Base-by-base conservation (phyloP, 192 early-diverging fungal genomes). In the Linnemannia zychae region DNA sequence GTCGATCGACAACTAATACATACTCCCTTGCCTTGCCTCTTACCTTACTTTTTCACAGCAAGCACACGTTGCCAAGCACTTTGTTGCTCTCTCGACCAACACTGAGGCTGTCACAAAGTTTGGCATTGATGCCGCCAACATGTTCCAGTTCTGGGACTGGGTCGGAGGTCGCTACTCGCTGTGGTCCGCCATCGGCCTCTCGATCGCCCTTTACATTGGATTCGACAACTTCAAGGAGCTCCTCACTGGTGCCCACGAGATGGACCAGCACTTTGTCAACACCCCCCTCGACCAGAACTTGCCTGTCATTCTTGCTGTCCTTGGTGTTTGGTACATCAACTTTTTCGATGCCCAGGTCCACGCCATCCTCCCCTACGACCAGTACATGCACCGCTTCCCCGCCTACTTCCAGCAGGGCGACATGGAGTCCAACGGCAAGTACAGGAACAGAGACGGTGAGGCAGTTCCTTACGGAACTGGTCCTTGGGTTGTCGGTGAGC, bases 121-220 rank as follows among this genome's bases (percentile, higher is more conserved):
- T 86, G 98, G 98, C 71, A 99, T 99, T 78, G 93, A 94, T 88
- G 86, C 93, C n/a, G 90, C 93, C 79, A 99, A 99, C 92, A 99
- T 99, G 98, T 99, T 99, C 93, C 94, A 97, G 89, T 99, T 99
- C 92, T 98, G 97, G 97, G 98, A 99, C 89, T 99, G 98, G 97
- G 96, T 99, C 71, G 98, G 98, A 84, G 98, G 98, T 49, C 95
- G 98, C 73, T 99, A 99, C 91, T 98, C 97, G 48, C 95, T 99
- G 44, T 99, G 98, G 98, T 99, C 98, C 36, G 98, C 98, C 60
- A 99, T 99, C 76, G 98, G 98, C 63, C 93, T 99, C 74, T 98
- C 98, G 12, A 99, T 99, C 82, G 94, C 94, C 76, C 96, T 99
- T 76, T 98, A 95, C 88, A 91, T 99, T 81, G 98, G 98, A 57